Conservation (phyloP, 306 rosid genomes). For the Gastrolobium villosum region DNA sequence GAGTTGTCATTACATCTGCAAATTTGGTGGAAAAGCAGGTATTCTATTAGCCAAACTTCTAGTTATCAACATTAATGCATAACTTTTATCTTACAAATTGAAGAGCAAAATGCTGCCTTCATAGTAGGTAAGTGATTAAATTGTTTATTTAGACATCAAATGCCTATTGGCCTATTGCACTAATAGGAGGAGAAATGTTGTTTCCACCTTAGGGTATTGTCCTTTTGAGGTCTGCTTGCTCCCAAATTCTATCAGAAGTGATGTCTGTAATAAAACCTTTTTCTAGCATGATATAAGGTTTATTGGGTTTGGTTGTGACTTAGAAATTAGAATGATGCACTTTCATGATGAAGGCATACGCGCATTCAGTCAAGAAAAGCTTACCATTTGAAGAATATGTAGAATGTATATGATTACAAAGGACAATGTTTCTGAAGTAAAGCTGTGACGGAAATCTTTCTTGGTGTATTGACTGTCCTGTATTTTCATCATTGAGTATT, state of each 20-base stretch:
- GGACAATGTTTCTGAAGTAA: constrained; percentile 4
- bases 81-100: constrained; percentile 18
- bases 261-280: constrained; percentile 2
- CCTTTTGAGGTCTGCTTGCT: constrained; percentile 27
- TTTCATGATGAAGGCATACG: not conserved
- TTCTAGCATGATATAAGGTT: constrained; percentile 9
- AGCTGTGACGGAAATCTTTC: not conserved
- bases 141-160: constrained; percentile 21
- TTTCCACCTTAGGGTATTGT: constrained; percentile 42
- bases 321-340: constrained; percentile 10
- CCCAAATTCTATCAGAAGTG: constrained; percentile 28
- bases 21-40: constrained; percentile 89
- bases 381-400: constrained; percentile 3
- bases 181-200: not conserved
- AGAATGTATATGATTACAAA: not conserved
- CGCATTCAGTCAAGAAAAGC: constrained; percentile 15
- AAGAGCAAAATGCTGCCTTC: constrained; percentile 30
- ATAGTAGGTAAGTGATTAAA: not conserved
- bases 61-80: constrained; percentile 30
- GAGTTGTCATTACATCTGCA: constrained; percentile 85
- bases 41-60: constrained; percentile 44
- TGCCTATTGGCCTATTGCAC: constrained; percentile 14
- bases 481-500: constrained; percentile 14
- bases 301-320: constrained; percentile 27
- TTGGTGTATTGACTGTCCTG: not conserved